Evolutionary conservation across 2,329 filamentous ascomycete species (phyloP).

Genomic region (Leptographium wingfieldii): DNA sequence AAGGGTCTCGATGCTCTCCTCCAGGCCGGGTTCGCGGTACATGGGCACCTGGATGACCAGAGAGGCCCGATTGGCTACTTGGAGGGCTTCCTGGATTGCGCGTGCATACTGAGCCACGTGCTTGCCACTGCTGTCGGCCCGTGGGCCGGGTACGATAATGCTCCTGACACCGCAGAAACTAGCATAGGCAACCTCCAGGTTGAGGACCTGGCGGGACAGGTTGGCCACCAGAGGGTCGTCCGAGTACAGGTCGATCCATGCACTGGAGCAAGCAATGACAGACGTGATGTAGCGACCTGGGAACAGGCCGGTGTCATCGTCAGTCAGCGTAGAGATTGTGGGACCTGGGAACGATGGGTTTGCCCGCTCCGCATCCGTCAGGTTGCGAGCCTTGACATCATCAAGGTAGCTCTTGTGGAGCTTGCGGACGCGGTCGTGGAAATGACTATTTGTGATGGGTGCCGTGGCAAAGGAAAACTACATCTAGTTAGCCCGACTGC

Average conservation of each 20-base stretch:
- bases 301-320: constrained; percentile 64
- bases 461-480: constrained; percentile 71
- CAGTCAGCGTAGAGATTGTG: constrained; percentile 56
- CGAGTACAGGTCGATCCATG: constrained; percentile 87
- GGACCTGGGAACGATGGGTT: constrained; percentile 40
- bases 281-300: constrained; percentile 58
- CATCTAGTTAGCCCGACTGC: background rate
- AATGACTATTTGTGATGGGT: constrained; percentile 63
- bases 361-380: constrained; percentile 24
- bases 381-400: constrained; percentile 21
- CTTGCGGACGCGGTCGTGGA: constrained; percentile 54
- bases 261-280: constrained; percentile 66
- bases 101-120: constrained; percentile 67
- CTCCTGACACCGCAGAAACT: constrained; percentile 86
- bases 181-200: constrained; percentile 85
- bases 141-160: constrained; percentile 70
- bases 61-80: constrained; percentile 62
- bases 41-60: constrained; percentile 75
- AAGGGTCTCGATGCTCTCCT: constrained; percentile 39
- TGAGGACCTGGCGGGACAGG: constrained; percentile 79
- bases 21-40: constrained; percentile 56
- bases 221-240: constrained; percentile 70
- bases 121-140: constrained; percentile 34
- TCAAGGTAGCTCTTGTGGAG: constrained; percentile 46
- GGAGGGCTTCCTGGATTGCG: constrained; percentile 67